These are phyloP conservation scores for Bruguiera hainesii DNA, from an alignment of 441 rosid species.

Conservation along the genomic window DNA sequence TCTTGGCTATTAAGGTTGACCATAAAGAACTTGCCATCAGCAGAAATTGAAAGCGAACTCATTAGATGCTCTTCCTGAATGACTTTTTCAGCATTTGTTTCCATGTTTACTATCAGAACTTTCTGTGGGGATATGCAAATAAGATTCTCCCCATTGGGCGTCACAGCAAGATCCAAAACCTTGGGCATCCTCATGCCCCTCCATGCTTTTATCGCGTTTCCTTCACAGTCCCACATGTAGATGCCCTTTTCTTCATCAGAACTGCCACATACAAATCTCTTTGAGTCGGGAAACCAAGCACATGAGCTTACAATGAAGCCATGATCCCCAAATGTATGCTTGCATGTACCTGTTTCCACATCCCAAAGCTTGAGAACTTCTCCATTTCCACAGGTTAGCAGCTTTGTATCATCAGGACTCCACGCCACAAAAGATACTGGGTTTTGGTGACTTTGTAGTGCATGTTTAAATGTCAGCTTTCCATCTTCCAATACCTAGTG, in stretches of 20 bases:
- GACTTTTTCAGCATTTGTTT: slow-evolving; percentile 53
- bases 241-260: slow-evolving; percentile 79
- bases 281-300: slow-evolving; percentile 96
- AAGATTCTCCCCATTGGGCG: slow-evolving; percentile 74
- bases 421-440: slow-evolving; percentile 85
- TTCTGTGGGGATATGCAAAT: slow-evolving; percentile 55
- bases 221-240: slow-evolving; percentile 79
- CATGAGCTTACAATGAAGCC: slow-evolving; percentile 83
- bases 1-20: slow-evolving; percentile 83
- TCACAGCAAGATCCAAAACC: slow-evolving; percentile 77
- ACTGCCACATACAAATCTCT: slow-evolving; percentile 85
- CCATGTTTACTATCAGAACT: slow-evolving; percentile 60
- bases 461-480: slow-evolving; percentile 47
- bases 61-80: slow-evolving; percentile 67
- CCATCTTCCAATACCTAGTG: slow-evolving; percentile 62
- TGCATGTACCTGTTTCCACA: slow-evolving; percentile 80
- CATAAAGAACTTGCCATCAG: slow-evolving; percentile 62
- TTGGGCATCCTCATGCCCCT: slow-evolving; percentile 75
- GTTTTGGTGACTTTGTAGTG: slow-evolving; percentile 60
- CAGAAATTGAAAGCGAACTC: slow-evolving; percentile 68
- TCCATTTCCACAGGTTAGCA: slow-evolving; percentile 76
- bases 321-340: slow-evolving; percentile 76
- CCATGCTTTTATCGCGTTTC: slow-evolving; percentile 82
- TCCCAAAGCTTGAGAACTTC: slow-evolving; percentile 96
- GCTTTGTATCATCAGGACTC: slow-evolving; percentile 80